Evolutionary conservation across 345 rosid genomes (phyloP), one percentile per base, ranked within the genome.

Genomic region (Acer saccharum): DNA sequence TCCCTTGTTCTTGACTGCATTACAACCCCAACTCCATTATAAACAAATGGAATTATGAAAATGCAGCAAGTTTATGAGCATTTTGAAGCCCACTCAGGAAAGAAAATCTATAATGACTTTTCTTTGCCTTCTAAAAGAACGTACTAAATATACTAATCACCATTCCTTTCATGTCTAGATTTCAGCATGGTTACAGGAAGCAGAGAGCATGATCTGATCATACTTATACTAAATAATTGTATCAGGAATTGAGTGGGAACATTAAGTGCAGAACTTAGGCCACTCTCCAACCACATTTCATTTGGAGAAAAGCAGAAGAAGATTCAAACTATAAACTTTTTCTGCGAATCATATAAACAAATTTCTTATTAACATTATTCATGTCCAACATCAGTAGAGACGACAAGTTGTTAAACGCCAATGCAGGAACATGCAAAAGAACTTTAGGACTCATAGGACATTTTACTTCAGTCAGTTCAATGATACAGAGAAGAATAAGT

Each of bases 1-100:
- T 29, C 68, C 80, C 25, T 81, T 67, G 65, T 76, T 76, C 80
- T 68, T 72, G 63, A 81, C 80, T 81, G 80, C 70, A 76, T 76
- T 32, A 39, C 77, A 71, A 80, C 11, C 44, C 73, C n/a, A 65
- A 43, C 62, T 80, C 65, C 55, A 71, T 62, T 25, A 71, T 58
- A 12, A 72, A 25, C 43, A 65, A 71, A 76, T 27, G 69, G 21
- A 54, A 48, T 71, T 46, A 14, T 10, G 29, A 71, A 52, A 71
- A 76, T 29, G 41, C 7, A 73, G 60, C 55, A 76, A 55, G 66
- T 43, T 67, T 46, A 63, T 65, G 29, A 71, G 57, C 23, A 27
- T 54, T 32, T 32, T 29, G 35, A 41, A 72, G 50, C 46, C 75
- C n/a, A 74, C 16, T 23, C 16, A 7, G 35, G 58, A 55, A 25